Conservation (phyloP, 1,284 basidiomycete genomes). For the Ceratobasidium sp. region DNA sequence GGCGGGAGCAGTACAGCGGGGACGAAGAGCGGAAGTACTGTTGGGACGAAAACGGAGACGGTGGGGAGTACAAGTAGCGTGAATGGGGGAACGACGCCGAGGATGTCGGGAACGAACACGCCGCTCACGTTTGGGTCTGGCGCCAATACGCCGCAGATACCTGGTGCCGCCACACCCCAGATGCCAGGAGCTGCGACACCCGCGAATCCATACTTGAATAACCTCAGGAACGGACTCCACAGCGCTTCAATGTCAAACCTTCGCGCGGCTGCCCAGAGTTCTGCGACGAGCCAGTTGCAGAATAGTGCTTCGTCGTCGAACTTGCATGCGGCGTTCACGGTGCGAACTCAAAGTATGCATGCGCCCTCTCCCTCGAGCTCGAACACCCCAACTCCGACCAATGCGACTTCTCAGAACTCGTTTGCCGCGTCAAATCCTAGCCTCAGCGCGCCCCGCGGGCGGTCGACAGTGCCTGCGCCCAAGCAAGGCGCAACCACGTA, state of each 20-base stretch:
- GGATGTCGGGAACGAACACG: conserved; percentile 12
- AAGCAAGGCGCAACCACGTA: conserved; percentile 6
- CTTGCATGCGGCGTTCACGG: conserved; percentile 6
- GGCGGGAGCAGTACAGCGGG: neutral
- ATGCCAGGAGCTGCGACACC: neutral
- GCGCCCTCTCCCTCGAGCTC: too few species aligned
- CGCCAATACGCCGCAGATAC: neutral
- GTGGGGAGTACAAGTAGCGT: conserved; percentile 13
- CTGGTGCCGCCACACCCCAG: neutral
- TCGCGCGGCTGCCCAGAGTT: neutral
- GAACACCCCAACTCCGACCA: neutral
- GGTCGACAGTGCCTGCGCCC: conserved; percentile 20
- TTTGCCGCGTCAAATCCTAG: neutral
- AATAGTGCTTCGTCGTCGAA: conserved; percentile 24
- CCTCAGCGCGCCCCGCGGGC: neutral
- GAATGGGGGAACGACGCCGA: conserved; percentile 13
- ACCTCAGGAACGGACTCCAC: conserved; percentile 13
- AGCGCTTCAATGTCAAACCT: conserved; percentile 38
- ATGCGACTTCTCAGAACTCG: neutral
- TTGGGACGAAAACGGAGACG: neutral
- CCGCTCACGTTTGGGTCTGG: neutral
- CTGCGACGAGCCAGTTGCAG: too few species aligned
- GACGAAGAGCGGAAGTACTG: neutral
- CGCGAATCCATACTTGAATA: conserved; percentile 4
- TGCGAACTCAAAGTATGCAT: neutral